Evolutionary conservation across 2,329 filamentous ascomycete genomes (phyloP), one percentile per base, ranked within the genome.

Genomic region (Penicillium sp.): DNA sequence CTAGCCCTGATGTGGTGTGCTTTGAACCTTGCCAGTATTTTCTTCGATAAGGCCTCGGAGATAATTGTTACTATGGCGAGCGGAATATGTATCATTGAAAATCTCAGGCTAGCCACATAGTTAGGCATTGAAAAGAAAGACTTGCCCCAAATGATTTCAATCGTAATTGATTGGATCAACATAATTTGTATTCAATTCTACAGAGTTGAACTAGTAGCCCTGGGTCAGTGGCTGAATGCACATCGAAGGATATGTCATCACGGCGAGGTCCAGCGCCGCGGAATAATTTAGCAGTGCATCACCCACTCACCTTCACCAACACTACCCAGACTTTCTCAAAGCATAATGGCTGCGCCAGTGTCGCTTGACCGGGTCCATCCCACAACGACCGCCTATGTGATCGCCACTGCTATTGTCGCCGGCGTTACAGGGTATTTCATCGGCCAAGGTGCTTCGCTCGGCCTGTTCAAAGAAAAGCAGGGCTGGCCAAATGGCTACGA

Each of bases 341-440:
- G 28, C 38, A 64, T 49, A 51, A 71, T 71, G 68, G 57, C 68
- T 18, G 63, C 63, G 8, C 57, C 63, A 18, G 50, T 60, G 29
- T 46, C 66, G 3, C 25, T 68, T 24, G 71, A 78, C 29, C 68
- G 66, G 29, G 49, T 72, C 23, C 72, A 78, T 12, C 78, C 81
- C 2, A 80, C 78, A 3, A 78, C 77, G 10, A 71, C 74, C 12
- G 80, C 81, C 53, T 77, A 90, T 50, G 76, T 90, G 40, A 73
- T 92, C 55, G 82, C 84, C 47, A 90, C 88, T 15, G 84, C 84
- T 56, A 80, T 95, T 54, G 74, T 92, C 49, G 81, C 86, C 55
- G 83, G 88, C 58, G 68, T 93, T 46, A 80, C 82, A 1, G 91
- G 91, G 61, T 95, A 92, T 72, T 82, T 90, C 61, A 69, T 83